These are phyloP conservation scores for Trichoderma pleuroti DNA, from an alignment of 2,329 filamentous ascomycete species.

Conservation along the genomic window DNA sequence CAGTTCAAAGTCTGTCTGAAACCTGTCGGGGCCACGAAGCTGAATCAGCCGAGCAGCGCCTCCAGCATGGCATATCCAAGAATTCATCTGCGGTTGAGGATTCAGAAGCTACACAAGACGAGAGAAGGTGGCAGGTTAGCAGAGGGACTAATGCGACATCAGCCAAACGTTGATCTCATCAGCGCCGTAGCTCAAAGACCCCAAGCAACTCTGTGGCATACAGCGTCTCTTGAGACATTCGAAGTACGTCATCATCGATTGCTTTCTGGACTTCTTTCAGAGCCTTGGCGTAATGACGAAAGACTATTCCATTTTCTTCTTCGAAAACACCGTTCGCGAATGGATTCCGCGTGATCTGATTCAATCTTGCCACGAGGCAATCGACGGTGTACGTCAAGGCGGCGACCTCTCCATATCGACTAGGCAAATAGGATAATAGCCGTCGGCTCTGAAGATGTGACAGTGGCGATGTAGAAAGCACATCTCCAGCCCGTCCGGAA, in stretches of 20 bases:
- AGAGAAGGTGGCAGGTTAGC: background rate
- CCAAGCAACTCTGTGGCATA: background rate
- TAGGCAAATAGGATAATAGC: background rate
- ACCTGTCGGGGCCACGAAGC: background rate
- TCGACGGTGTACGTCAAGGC: conserved; percentile 2
- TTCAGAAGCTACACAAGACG: background rate
- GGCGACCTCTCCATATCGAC: background rate
- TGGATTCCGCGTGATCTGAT: background rate
- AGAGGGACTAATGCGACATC: background rate
- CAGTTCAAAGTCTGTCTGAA: background rate
- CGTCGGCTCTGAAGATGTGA: background rate
- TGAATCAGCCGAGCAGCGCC: background rate
- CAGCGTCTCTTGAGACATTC: background rate
- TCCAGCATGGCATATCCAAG: conserved; percentile 1
- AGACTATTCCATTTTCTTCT: background rate
- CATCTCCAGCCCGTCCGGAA: background rate
- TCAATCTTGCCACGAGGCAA: background rate
- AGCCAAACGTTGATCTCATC: background rate
- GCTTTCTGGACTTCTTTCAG: background rate
- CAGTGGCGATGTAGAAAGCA: background rate
- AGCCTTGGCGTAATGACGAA: background rate
- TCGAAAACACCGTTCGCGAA: background rate
- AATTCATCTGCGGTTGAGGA: background rate
- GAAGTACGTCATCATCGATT: background rate
- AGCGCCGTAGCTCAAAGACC: background rate